Conservation (phyloP, 768 basidiomycete genomes). For the Collybia nuda region DNA sequence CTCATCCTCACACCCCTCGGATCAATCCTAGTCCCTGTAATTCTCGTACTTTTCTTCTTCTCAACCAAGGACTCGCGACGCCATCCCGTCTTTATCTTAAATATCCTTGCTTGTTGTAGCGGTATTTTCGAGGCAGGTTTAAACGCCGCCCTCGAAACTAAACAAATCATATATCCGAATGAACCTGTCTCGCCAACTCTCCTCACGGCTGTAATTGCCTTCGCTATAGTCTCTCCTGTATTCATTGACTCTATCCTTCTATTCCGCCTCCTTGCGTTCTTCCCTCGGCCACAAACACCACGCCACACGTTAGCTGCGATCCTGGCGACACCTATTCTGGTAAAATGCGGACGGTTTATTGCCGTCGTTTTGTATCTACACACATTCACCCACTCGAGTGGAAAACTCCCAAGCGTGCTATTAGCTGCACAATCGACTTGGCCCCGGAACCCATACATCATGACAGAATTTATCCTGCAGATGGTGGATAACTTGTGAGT, state of each 20-base stretch:
- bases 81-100: constrained; percentile 21
- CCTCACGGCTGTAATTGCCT: constrained; percentile 1
- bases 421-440: not conserved
- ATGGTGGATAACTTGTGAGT: constrained; percentile 33
- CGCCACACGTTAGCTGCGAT: constrained; percentile 15
- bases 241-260: constrained; percentile 37
- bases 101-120: constrained; percentile 6
- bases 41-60: constrained; percentile 19
- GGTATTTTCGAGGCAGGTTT: too few species aligned
- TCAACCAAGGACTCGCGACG: constrained; percentile 20
- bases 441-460: constrained; percentile 15
- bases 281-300: constrained; percentile 21
- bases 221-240: constrained; percentile 28
- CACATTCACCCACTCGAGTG: too few species aligned
- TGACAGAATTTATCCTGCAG: constrained; percentile 31
- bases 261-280: constrained; percentile 35
- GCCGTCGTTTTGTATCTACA: constrained; percentile 12
- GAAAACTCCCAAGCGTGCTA: too few species aligned
- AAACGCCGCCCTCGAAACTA: too few species aligned
- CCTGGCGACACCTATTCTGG: constrained; percentile 22
- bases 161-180: too few species aligned
- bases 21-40: constrained; percentile 20
- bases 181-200: too few species aligned
- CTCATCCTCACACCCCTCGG: not conserved
- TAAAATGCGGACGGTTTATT: constrained; percentile 28